Conservation (phyloP, 441 rosid genomes). For the Populus hybrid region DNA sequence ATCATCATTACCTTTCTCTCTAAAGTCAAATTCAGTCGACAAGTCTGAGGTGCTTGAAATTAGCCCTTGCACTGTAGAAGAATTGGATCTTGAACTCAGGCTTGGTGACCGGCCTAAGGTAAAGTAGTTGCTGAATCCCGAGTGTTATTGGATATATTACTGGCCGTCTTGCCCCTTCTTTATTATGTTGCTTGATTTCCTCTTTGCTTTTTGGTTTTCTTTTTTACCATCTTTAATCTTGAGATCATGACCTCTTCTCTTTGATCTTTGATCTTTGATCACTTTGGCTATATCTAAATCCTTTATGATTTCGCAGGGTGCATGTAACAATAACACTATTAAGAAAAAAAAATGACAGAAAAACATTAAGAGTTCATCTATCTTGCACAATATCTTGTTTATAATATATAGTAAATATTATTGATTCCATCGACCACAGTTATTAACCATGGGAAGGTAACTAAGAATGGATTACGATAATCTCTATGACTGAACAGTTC, state of each 20-base stretch:
- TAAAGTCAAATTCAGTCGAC: conserved; percentile 39
- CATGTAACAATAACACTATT: conserved; percentile 27
- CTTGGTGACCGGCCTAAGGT: conserved; percentile 70
- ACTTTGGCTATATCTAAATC: conserved; percentile 20
- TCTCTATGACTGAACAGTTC: not conserved
- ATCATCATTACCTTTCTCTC: conserved; percentile 42
- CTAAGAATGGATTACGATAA: conserved; percentile 2
- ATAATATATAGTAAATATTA: not conserved
- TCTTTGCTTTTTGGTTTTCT: conserved; percentile 7
- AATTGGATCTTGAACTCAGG: conserved; percentile 94
- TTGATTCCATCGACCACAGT: conserved; percentile 12
- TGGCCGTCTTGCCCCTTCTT: conserved; percentile 1
- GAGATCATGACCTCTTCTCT: conserved; percentile 11
- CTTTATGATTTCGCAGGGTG: conserved; percentile 23
- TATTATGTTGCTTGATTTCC: conserved; percentile 18
- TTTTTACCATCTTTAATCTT: conserved; percentile 14
- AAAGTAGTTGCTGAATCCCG: conserved; percentile 32
- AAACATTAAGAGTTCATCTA: conserved; percentile 8
- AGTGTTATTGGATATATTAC: conserved; percentile 6
- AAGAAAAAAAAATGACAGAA: conserved; percentile 14
- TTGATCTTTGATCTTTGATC: conserved; percentile 29
- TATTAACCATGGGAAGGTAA: conserved; percentile 6
- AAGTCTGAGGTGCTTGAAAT: conserved; percentile 35
- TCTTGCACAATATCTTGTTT: not conserved
- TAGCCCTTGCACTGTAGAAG: conserved; percentile 48